phyloP scores from a whole-genome alignment of 345 rosid species.

The Citrus hindsii region DNA sequence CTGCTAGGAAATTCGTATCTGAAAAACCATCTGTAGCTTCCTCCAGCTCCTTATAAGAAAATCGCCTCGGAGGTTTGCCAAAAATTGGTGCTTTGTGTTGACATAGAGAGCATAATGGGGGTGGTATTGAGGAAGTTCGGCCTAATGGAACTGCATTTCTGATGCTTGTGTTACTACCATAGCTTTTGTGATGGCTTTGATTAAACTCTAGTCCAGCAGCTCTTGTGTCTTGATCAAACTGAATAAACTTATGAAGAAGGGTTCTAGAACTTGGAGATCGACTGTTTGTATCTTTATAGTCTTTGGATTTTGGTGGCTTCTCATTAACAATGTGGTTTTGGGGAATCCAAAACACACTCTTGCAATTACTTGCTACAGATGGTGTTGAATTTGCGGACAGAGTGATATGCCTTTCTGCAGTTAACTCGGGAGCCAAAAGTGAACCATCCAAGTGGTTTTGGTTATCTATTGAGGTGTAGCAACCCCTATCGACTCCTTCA shows the following conservation, averaged over 20 bases:
- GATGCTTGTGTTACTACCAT: slow-evolving; percentile 27
- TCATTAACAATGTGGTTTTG: slow-evolving; percentile 34
- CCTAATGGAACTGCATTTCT: slow-evolving; percentile 45
- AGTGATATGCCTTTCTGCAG: slow-evolving; percentile 27
- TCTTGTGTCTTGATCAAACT: slow-evolving; percentile 39
- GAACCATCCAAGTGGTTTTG: slow-evolving; percentile 17
- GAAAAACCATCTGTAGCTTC: slow-evolving; percentile 70
- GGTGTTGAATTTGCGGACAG: slow-evolving; percentile 20
- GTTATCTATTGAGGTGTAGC: slow-evolving; percentile 17
- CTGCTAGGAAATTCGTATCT: slow-evolving; percentile 51
- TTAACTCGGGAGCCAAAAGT: slow-evolving; percentile 5
- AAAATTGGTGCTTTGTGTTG: slow-evolving; percentile 62
- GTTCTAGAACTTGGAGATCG: slow-evolving; percentile 35
- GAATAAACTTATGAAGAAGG: slow-evolving; percentile 44
- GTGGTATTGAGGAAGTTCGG: slow-evolving; percentile 60
- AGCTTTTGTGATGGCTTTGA: slow-evolving; percentile 28
- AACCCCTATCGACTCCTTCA: slow-evolving; percentile 36
- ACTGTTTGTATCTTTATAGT: slow-evolving; percentile 11
- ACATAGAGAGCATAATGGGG: slow-evolving; percentile 75
- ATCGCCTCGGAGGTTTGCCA: slow-evolving; percentile 63
- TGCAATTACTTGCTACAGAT: slow-evolving; percentile 16
- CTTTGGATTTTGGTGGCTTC: slow-evolving; percentile 15
- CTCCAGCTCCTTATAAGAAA: slow-evolving; percentile 51
- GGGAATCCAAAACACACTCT: slow-evolving; percentile 45
- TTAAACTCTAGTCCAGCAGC: slow-evolving; percentile 20